phyloP scores from a whole-genome alignment of 768 basidiomycete genomes.

The Kwoniella pini region DNA sequence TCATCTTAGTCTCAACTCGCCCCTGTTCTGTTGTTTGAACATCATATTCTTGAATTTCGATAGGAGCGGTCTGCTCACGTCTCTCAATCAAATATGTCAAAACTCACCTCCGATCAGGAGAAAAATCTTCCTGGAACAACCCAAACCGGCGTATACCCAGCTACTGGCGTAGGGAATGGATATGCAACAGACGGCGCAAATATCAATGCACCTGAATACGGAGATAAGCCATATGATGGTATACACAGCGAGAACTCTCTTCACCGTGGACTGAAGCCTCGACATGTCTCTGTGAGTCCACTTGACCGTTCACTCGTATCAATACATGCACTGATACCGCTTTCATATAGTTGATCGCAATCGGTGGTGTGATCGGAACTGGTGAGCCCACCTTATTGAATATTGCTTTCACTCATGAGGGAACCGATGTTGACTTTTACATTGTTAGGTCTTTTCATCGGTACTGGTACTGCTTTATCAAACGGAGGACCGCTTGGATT shows the following conservation, averaged over 20 bases:
- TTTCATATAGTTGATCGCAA: slow-evolving; percentile 10
- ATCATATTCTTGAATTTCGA: too few relatives aligned
- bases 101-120: slow-evolving; percentile 13
- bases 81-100: slow-evolving; percentile 9
- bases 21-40: too few relatives aligned
- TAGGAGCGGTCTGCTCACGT: too few relatives aligned
- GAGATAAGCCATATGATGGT: neutral
- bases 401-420: too few relatives aligned
- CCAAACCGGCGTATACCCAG: neutral
- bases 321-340: neutral
- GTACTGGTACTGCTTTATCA: slow-evolving; percentile 53
- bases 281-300: slow-evolving; percentile 14
- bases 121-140: slow-evolving; percentile 1
- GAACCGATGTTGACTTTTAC: neutral
- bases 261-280: slow-evolving; percentile 16
- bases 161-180: neutral
- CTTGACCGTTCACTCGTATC: neutral
- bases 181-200: neutral
- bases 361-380: slow-evolving; percentile 17
- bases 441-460: slow-evolving; percentile 62
- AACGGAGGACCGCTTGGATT: slow-evolving; percentile 49
- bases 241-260: neutral
- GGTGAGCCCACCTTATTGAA: neutral
- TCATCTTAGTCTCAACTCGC: too few relatives aligned
- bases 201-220: neutral